Base-by-base conservation (phyloP, 2,329 filamentous ascomycete genomes). In the Fusarium napiforme region DNA sequence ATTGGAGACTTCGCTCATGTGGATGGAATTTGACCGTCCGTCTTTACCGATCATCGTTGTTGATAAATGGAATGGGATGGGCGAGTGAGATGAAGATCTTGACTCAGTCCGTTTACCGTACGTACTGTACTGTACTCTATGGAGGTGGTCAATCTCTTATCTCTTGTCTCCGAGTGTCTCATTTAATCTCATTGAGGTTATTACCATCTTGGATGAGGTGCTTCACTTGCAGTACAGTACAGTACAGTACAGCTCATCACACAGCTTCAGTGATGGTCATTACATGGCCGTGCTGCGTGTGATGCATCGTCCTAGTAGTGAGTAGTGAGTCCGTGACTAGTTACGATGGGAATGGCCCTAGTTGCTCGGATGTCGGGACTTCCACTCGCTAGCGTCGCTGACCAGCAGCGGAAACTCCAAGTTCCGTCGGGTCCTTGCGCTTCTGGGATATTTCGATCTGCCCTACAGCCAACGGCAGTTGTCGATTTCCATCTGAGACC, bases 301-400 rank as follows among this genome's bases (percentile, higher is more conserved):
- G 47, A 14, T 21, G 28, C 28, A 28, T 28, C 28, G 28, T 28
- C 28, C 28, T 28, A 28, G 28, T 28, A 28, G 28, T 28, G 28
- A 28, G 28, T 28, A 23, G n/a, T 15, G 23, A 46, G 39, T 57
- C 46, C 40, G 26, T 18, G 28, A 14, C 28, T 40, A 45, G 23
- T 23, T 23, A 23, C 23, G 28, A 34, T 39, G 39, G 32, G 36
- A 67, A 67, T 75, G 66, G 56, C 40, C 55, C 60, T 77, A 75
- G 72, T 52, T 61, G 63, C 71, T 71, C 76, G 76, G 76, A 78
- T 73, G 64, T 42, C 61, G 60, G 58, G 64, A 56, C 69, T 78
- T 78, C 76, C 76, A 78, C 57, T 42, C 39, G 52, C 67, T 78
- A 78, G 76, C 75, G 75, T 61, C 40, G 26, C 56, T 55, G 55